phyloP scores from a whole-genome alignment of 23 red algal species.

The Gracilaria caudata region DNA sequence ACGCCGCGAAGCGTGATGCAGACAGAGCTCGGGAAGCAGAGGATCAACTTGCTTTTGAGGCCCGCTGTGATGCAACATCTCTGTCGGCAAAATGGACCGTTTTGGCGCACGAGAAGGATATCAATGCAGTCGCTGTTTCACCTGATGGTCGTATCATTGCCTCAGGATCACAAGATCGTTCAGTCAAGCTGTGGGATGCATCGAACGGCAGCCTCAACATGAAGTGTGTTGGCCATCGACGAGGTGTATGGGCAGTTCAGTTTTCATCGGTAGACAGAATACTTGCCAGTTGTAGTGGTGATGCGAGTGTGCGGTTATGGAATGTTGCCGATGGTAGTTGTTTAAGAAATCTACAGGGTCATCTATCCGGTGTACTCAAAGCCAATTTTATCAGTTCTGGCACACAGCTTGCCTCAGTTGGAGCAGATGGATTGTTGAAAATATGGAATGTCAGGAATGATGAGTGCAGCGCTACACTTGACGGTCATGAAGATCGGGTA shows the following conservation, averaged over 20 bases:
- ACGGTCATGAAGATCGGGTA: conserved; percentile 71
- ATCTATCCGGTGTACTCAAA: conserved; percentile 50
- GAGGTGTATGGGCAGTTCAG: conserved; percentile 74
- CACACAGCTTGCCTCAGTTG: conserved; percentile 70
- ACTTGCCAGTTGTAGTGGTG: conserved; percentile 68
- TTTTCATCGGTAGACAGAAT: conserved; percentile 87
- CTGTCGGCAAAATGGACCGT: conserved; percentile 79
- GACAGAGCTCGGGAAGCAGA: conserved; percentile 2
- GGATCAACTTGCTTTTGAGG: background rate
- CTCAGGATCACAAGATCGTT: conserved; percentile 78
- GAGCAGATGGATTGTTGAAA: conserved; percentile 77
- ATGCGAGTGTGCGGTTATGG: conserved; percentile 81
- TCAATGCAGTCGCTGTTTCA: conserved; percentile 86
- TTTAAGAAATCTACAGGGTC: conserved; percentile 73
- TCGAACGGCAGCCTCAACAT: conserved; percentile 22
- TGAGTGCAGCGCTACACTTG: conserved; percentile 57
- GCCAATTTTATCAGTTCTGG: conserved; percentile 65
- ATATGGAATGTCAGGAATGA: conserved; percentile 72
- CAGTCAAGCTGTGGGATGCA: conserved; percentile 79
- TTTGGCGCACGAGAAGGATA: conserved; percentile 83
- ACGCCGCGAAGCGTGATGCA: conserved; percentile 1
- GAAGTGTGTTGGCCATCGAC: conserved; percentile 75
- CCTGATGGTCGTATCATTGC: conserved; percentile 70
- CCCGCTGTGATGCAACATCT: background rate
- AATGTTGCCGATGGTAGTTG: conserved; percentile 63